Evolutionary conservation across 495 filamentous ascomycete species (phyloP).

Genomic region (Talaromyces proteolyticus): DNA sequence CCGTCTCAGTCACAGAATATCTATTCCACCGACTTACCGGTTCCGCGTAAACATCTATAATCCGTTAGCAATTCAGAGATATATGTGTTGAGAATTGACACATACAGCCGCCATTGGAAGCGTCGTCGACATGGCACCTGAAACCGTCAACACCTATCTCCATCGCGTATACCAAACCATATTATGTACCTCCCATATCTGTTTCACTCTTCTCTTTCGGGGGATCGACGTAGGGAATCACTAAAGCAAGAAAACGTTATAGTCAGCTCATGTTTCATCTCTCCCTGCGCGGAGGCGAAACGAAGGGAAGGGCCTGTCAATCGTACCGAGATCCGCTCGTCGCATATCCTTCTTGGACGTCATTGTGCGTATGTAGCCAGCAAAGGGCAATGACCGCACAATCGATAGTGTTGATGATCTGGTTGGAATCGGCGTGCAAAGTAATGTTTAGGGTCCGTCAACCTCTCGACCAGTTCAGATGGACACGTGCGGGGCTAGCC

Average conservation of each 20-base stretch:
- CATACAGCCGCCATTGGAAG: slow-evolving; percentile 85
- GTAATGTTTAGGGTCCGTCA: too few species aligned
- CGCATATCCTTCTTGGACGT: slow-evolving; percentile 82
- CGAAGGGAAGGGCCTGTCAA: too few species aligned
- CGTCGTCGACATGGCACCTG: slow-evolving; percentile 72
- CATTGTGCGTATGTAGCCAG: slow-evolving; percentile 36
- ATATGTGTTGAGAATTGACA: neutral
- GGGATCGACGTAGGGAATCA: slow-evolving; percentile 58
- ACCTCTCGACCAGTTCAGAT: too few species aligned
- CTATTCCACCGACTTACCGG: slow-evolving; percentile 46
- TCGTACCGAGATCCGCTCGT: slow-evolving; percentile 73
- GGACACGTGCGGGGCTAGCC: slow-evolving; percentile 5
- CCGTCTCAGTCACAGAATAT: neutral
- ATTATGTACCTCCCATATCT: slow-evolving; percentile 46
- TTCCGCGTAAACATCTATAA: slow-evolving; percentile 81
- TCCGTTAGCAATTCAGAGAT: slow-evolving; percentile 4
- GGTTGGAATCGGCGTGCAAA: too few species aligned
- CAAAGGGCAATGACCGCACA: neutral
- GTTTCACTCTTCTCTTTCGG: slow-evolving; percentile 47
- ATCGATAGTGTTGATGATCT: neutral
- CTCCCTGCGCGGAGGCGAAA: too few species aligned
- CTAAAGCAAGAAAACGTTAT: slow-evolving; percentile 23
- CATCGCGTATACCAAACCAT: neutral
- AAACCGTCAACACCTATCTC: slow-evolving; percentile 16
- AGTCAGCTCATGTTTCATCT: neutral